Evolutionary conservation across 495 filamentous ascomycete species (phyloP), one percentile per base, ranked within the genome.

Genomic region (Talaromyces trachyspermus): DNA sequence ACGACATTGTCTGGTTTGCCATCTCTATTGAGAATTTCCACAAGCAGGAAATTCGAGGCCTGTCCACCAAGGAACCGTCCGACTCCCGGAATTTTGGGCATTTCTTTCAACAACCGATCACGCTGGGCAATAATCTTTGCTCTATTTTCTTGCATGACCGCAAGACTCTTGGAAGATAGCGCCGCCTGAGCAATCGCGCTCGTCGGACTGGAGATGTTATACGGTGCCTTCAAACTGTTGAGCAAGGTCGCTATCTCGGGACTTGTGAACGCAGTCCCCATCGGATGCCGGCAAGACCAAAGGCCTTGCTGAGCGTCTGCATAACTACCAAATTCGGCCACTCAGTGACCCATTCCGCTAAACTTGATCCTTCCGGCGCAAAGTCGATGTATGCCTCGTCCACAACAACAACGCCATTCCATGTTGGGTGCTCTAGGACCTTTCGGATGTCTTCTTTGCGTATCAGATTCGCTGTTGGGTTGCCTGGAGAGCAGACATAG

Each of bases 321-420:
- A 96, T 92, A 27, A 98, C 89, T 17, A 95, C 89, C 9, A 98
- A 73, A 60, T 97, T 98, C n/a, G 91, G 89, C 80, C 83, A 94
- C 56, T 94, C 89, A 12, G 71, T 74, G 7, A 92, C 91, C 87
- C 86, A 95, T 61, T 95, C 86, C n/a, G 92, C 92, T 14, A 96
- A 74, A 59, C 81, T 87, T 25, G 84, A 77, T 17, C 80, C 83
- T 32, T 85, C 78, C 0, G 84, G 78, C 14, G 94, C 82, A 54
- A 97, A 98, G 63, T 98, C 92, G 51, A 98, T 81, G 65, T 98
- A 98, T 24, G 92, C 92, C 69, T 98, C 92, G 63, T 98, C 94
- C 32, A 98, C 70, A 14, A 95, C 79, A 4, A 97, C 83, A 6
- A 98, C 74, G 10, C 92, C 94, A 65, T 98, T 97, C 90, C 89